Conservation (phyloP, 1,139 yeast genomes). For the Debaryomyces sp. region DNA sequence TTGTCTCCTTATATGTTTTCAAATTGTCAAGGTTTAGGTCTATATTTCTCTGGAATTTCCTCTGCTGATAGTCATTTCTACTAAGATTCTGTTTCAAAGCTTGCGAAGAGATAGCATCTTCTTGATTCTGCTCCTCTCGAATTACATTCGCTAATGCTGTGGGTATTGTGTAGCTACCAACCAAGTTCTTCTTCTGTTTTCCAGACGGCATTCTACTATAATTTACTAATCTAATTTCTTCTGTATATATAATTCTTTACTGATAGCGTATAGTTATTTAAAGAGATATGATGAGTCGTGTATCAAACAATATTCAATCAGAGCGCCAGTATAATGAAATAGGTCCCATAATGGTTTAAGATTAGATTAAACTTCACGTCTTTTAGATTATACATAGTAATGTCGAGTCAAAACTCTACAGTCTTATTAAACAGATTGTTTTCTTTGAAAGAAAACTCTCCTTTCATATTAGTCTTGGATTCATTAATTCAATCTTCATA, state of each 20-base stretch:
- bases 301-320: background rate
- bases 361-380: background rate
- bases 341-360: background rate
- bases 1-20: slow-evolving; percentile 37
- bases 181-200: slow-evolving; percentile 21
- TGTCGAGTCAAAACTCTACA: slow-evolving; percentile 55
- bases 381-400: slow-evolving; percentile 10
- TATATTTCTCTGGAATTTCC: slow-evolving; percentile 26
- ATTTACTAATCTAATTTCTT: background rate
- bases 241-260: background rate
- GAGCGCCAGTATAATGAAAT: background rate
- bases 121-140: slow-evolving; percentile 25
- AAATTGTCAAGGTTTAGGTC: slow-evolving; percentile 25
- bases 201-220: slow-evolving; percentile 9
- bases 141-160: slow-evolving; percentile 27
- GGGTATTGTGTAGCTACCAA: slow-evolving; percentile 39
- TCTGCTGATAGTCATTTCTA: slow-evolving; percentile 23
- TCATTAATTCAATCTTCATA: slow-evolving; percentile 68
- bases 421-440: slow-evolving; percentile 65
- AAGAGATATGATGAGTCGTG: slow-evolving; percentile 18
- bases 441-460: slow-evolving; percentile 69
- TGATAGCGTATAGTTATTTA: background rate
- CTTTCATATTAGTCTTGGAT: slow-evolving; percentile 71
- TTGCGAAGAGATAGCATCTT: slow-evolving; percentile 21
- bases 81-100: slow-evolving; percentile 22